phyloP scores from a whole-genome alignment of 208 protist genomes.

The Leishmania lainsoni region DNA sequence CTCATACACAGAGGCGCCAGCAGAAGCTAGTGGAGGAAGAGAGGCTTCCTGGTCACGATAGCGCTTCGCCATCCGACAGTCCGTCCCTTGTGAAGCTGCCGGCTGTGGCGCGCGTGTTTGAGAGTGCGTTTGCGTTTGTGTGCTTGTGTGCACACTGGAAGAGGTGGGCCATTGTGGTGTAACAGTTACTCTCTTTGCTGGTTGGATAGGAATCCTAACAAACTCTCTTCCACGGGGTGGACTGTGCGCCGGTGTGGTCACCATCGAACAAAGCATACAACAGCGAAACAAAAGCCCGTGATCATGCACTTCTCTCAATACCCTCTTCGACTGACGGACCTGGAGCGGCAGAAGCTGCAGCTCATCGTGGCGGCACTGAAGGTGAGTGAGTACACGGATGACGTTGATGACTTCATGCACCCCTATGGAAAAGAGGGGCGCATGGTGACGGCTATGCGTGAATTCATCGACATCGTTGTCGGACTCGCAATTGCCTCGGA shows the following conservation, averaged over 20 bases:
- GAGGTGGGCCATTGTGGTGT: not conserved
- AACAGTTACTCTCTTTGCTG: not conserved
- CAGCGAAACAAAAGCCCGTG: not conserved
- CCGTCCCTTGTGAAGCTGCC: not conserved
- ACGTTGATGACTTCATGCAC: constrained; percentile 81
- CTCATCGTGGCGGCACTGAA: constrained; percentile 83
- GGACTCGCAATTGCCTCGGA: constrained; percentile 83
- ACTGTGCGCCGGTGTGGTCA: not conserved
- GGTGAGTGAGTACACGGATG: constrained; percentile 91
- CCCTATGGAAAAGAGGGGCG: constrained; percentile 50
- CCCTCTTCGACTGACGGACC: constrained; percentile 72
- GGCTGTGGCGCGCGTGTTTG: not conserved
- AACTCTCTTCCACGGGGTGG: not conserved
- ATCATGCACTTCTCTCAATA: constrained; percentile 24
- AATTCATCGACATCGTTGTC: constrained; percentile 81
- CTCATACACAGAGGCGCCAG: not conserved
- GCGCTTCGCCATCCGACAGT: not conserved
- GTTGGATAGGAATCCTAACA: not conserved
- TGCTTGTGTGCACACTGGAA: not conserved
- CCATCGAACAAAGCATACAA: not conserved
- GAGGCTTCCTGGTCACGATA: not conserved
- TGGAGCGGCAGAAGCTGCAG: constrained; percentile 85
- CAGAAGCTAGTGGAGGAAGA: not conserved
- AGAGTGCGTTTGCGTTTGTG: not conserved
- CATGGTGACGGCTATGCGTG: constrained; percentile 62